phyloP scores from a whole-genome alignment of 805 yeast genomes.

The Ogataea dorogensis region DNA sequence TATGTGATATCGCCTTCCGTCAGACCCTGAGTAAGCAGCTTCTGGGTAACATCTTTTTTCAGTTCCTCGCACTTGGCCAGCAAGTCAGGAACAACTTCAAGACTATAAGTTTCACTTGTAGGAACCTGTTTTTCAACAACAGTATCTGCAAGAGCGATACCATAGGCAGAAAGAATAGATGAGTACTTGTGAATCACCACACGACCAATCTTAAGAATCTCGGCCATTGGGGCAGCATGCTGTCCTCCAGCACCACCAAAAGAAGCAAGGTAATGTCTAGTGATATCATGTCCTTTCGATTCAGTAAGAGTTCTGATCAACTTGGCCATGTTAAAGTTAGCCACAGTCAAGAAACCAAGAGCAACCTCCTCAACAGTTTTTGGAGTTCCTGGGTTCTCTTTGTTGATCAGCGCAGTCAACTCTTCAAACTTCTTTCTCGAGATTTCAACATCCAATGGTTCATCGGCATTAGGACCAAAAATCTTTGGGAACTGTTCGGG shows the following conservation, averaged over 20 bases:
- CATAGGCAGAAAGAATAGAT: conserved; percentile 38
- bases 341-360: conserved; percentile 72
- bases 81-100: conserved; percentile 12
- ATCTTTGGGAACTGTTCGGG: conserved; percentile 12
- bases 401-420: conserved; percentile 54
- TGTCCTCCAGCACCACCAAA: conserved; percentile 94
- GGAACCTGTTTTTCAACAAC: conserved; percentile 35
- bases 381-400: conserved; percentile 29
- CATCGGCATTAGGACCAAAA: conserved; percentile 11
- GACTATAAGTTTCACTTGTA: conserved; percentile 17
- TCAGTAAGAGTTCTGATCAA: conserved; percentile 80
- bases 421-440: conserved; percentile 23
- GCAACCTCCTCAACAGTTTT: conserved; percentile 67
- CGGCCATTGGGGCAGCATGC: conserved; percentile 73
- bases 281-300: conserved; percentile 66
- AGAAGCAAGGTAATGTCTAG: conserved; percentile 65
- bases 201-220: conserved; percentile 58
- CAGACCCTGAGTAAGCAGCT: conserved; percentile 28
- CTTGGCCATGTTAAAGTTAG: conserved; percentile 82
- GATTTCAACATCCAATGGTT: conserved; percentile 10
- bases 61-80: conserved; percentile 22
- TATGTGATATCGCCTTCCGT: conserved; percentile 14
- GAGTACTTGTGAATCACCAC: conserved; percentile 76
- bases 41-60: conserved; percentile 13
- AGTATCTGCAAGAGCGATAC: conserved; percentile 62